These are phyloP conservation scores for Chlamydomonas reinhardtii DNA, from an alignment of 163 green algal genomes.

Conservation along the genomic window DNA sequence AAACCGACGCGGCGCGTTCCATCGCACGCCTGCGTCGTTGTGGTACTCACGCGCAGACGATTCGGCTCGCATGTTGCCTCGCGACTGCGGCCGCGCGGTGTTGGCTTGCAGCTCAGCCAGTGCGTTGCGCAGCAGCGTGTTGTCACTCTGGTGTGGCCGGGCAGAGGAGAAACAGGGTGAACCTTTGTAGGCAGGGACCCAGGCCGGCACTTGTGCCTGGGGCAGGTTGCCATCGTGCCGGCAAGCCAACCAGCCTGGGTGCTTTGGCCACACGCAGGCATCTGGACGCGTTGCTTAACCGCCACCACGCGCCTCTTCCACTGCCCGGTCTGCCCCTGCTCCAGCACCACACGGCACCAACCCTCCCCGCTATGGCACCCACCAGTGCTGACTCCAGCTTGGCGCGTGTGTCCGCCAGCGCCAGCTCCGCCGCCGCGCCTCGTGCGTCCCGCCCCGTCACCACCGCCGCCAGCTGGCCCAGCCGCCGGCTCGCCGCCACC, in stretches of 20 bases:
- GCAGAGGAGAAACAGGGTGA: no score
- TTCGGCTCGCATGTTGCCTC: not conserved
- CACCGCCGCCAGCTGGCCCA: slow-evolving; percentile 12
- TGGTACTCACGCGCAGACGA: not conserved
- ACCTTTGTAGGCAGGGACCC: no score
- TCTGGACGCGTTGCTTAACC: no score
- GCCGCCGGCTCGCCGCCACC: slow-evolving; percentile 21
- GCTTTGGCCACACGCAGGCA: no score
- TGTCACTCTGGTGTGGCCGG: slow-evolving; percentile 26
- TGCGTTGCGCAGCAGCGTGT: slow-evolving; percentile 47
- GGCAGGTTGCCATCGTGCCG: no score
- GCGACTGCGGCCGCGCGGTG: slow-evolving; percentile 22
- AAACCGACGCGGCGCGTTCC: no score
- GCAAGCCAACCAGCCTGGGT: no score
- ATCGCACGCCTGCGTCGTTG: no score
- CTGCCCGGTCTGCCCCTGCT: no score
- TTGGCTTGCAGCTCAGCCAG: slow-evolving; percentile 45
- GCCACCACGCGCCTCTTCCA: no score
- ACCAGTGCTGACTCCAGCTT: slow-evolving; percentile 47
- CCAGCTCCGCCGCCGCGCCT: not conserved
- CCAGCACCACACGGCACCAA: no score
- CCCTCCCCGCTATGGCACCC: not conserved
- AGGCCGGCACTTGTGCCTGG: no score
- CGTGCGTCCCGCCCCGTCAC: not conserved
- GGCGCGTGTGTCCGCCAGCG: slow-evolving; percentile 26